Evolutionary conservation across 2,329 filamentous ascomycete genomes (phyloP), one percentile per base, ranked within the genome.

Genomic region (Trichoderma sp.): DNA sequence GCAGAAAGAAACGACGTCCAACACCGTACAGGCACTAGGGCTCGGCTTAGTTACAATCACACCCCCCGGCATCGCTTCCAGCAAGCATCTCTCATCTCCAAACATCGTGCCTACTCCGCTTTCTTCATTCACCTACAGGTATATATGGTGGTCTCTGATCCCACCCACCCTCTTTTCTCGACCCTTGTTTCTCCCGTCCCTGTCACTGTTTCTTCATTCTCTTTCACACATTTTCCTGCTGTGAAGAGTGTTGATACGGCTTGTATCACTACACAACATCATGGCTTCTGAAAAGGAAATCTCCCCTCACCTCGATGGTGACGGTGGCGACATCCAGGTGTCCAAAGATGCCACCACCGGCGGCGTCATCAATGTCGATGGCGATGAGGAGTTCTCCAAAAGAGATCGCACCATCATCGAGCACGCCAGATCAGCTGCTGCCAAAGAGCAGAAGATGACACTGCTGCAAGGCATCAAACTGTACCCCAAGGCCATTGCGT

Each of bases 401-500:
- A 70, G 70, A 28, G 78, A 78, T 61, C 69, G 64, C 52, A 73
- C 70, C 65, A 70, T 80, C 70, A 76, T 81, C 68, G 75, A 80
- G 28, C 73, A 77, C 69, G 80, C 79, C 24, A 76, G 77, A 58
- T 70, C 76, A 34, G 87, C 87, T 18, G 83, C 86, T 32, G 83
- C 87, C 69, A 88, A 87, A 78, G 88, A 90, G 79, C 89, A 88
- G 73, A 84, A 82, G 16, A 93, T 93, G 90, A 91, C 86, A 58
- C 82, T 97, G 69, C 76, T 86, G 77, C 88, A 97, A 81, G 93
- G 92, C 71, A 85, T 97, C 78, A 88, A 84, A 76, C 84, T 96
- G 30, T 97, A 97, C 77, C 93, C 93, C 69, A 95, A 96, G 82
- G 94, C 94, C 26, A 90, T 96, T 68, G 86, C 83, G 26, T 97